phyloP scores from a whole-genome alignment of 148 eudicot genomes.

The Salicornia ramosissima region DNA sequence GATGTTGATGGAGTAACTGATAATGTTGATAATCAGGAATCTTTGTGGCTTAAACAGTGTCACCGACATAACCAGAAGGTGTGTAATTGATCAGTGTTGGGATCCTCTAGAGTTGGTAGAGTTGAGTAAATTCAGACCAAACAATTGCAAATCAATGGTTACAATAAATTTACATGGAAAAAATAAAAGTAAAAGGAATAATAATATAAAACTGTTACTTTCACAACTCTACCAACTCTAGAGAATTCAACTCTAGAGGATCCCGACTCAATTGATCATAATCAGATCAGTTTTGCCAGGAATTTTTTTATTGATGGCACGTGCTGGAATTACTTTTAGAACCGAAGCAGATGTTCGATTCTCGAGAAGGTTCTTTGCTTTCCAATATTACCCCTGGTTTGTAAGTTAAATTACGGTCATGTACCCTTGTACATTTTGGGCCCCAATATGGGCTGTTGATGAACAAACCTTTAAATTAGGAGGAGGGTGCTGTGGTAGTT shows the following conservation, averaged over 20 bases:
- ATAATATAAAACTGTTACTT: no score
- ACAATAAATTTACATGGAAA: no score
- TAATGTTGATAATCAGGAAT: slow-evolving; percentile 22
- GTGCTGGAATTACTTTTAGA: slow-evolving; percentile 11
- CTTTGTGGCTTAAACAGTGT: slow-evolving; percentile 33
- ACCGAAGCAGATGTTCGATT: not conserved
- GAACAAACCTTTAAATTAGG: not conserved
- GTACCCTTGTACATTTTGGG: not conserved
- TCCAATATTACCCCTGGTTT: not conserved
- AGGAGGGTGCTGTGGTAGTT: not conserved
- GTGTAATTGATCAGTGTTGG: slow-evolving; percentile 18
- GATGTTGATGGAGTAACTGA: slow-evolving; percentile 26
- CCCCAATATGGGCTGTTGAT: not conserved
- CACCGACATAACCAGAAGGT: slow-evolving; percentile 27
- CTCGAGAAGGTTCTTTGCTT: slow-evolving; percentile 12
- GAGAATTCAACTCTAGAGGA: no score
- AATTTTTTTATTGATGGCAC: not conserved
- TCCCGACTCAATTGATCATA: no score
- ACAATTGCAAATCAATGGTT: no score
- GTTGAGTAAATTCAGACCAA: no score
- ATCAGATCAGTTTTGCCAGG: no score
- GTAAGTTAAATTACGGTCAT: not conserved
- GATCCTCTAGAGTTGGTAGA: no score
- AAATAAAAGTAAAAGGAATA: no score
- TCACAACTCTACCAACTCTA: no score